Conservation (phyloP, 495 filamentous ascomycete species). For the Xylona heveae region DNA sequence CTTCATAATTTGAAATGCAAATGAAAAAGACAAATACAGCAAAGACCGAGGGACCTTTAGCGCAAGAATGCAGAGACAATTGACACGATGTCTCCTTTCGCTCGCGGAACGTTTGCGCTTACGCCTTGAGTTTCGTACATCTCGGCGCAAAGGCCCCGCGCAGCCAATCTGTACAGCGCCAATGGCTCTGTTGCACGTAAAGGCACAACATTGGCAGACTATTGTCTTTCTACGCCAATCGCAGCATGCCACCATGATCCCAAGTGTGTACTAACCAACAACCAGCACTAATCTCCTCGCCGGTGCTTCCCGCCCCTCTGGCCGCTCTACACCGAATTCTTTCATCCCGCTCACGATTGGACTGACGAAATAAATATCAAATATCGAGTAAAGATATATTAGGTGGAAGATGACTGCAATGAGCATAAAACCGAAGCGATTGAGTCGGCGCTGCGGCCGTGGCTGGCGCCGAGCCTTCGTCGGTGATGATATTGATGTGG, state of each 20-base stretch:
- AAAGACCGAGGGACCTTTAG: too few species aligned
- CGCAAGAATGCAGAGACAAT: too few species aligned
- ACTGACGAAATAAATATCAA: slow-evolving; percentile 98
- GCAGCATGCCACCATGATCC: not conserved
- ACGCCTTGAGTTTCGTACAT: too few species aligned
- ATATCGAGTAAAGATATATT: slow-evolving; percentile 90
- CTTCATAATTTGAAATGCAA: slow-evolving; percentile 1
- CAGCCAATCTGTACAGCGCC: too few species aligned
- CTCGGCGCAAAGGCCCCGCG: too few species aligned
- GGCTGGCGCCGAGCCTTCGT: too few species aligned
- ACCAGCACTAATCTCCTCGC: slow-evolving; percentile 83
- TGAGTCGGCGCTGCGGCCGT: too few species aligned
- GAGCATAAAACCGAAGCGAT: slow-evolving; percentile 72
- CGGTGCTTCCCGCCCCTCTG: slow-evolving; percentile 40
- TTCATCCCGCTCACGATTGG: slow-evolving; percentile 94
- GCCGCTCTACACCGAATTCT: slow-evolving; percentile 46
- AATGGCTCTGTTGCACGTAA: too few species aligned
- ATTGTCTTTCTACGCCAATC: not conserved
- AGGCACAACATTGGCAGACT: not conserved
- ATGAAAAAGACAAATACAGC: too few species aligned
- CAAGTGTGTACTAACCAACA: slow-evolving; percentile 40
- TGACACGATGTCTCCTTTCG: too few species aligned
- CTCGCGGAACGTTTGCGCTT: too few species aligned
- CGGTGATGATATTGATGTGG: too few species aligned
- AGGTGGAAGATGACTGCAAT: slow-evolving; percentile 88